Percentiles rank a stretch among this genome's conserved stretches.
phyloP scores from a whole-genome alignment of 371 early-diverging fungal genomes.

The Mortierella sp. region DNA sequence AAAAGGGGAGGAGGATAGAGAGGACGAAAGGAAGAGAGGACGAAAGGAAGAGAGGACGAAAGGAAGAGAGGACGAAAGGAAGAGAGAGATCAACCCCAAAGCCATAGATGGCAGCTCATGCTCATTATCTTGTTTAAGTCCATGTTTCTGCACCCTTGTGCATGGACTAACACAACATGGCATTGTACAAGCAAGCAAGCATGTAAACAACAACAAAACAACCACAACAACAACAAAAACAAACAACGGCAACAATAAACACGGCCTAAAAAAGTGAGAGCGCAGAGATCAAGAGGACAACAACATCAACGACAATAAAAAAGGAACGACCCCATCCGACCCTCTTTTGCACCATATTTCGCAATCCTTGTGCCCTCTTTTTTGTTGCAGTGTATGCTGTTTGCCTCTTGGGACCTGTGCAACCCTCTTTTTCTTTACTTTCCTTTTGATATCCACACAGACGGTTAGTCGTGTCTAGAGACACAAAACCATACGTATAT shows the following conservation, averaged over 20 bases:
- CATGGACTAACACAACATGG: not conserved
- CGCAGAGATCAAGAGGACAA: not conserved
- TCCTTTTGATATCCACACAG: not conserved
- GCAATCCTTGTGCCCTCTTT: not conserved
- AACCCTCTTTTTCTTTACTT: not conserved
- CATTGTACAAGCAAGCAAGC: not conserved
- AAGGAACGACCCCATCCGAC: not conserved
- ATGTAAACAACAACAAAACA: not conserved
- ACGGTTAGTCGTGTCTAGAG: not conserved
- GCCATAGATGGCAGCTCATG: not conserved
- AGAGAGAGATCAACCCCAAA: no score
- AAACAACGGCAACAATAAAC: not conserved
- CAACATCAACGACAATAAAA: not conserved
- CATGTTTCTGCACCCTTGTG: not conserved
- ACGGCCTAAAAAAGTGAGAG: not conserved
- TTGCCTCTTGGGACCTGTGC: not conserved
- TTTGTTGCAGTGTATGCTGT: not conserved
- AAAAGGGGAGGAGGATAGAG: not conserved
- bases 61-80: not conserved
- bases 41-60: not conserved
- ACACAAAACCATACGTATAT: not conserved
- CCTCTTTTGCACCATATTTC: not conserved
- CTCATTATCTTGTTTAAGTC: not conserved
- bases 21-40: not conserved
- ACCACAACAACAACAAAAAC: not conserved